Base-by-base conservation (phyloP, 2,329 filamentous ascomycete species). In the Fusarium phyllophilum region DNA sequence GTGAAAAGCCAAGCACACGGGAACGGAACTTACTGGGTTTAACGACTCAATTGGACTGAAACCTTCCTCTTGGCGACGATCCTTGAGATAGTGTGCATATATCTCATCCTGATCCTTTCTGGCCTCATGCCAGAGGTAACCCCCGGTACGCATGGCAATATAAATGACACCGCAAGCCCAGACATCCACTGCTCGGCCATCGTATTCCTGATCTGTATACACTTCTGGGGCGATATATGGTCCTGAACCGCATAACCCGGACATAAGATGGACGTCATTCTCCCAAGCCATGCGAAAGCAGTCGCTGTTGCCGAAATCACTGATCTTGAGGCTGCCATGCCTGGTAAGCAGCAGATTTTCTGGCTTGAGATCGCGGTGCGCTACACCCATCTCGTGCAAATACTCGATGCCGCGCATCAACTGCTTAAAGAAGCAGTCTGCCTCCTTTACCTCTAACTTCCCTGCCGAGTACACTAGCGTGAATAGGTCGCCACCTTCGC, bases 261-360 rank as follows among this genome's bases (percentile, higher is more conserved):
- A 95, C 5, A 97, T 97, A 95, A 98, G 97, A 83, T 98, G 96
- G 29, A 96, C 93, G 82, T 98, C 95, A 62, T 94, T 96, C 83
- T 98, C 96, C 96, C 96, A 99, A 6, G 96, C 96, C 96, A 98
- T 98, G 61, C 96, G 92, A 88, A 99, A 98, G 83, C 96, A 98
- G 83, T 99, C 96, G 78, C 96, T 96, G 78, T 98, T 99, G 71
- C 96, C 96, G 78, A 99, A 99, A 81, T 99, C 96, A 38, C 96
- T 98, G 74, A 98, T 98, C 80, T 99, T 99, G 77, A 99, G 89
- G 15, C 91, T 93, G 66, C 96, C 96, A 75, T 95, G 94, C 1
- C 93, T 96, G 9, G 96, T 98, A 64, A 99, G 88, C 2, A 99
- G 90, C 15, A 99, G 88, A 77, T 99, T 99, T 83, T 99, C 96